A percentile compares a stretch with the other conserved stretches of the same genome.
Conservation (phyloP, 805 yeast genomes). For the Brettanomyces nanus region DNA sequence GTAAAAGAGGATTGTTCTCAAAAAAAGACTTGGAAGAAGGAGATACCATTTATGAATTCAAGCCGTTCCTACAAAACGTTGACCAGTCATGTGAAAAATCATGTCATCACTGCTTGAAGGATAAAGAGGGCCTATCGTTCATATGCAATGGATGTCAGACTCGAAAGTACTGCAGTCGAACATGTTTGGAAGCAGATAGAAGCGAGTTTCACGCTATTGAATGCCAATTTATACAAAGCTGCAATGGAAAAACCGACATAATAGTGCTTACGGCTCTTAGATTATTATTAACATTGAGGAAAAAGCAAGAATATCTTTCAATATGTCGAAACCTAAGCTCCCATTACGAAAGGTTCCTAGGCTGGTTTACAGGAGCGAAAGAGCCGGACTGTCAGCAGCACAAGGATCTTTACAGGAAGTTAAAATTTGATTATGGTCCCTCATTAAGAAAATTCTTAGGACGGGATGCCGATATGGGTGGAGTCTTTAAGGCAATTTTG, state of each 20-base stretch:
- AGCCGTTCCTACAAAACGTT: constrained; percentile 6
- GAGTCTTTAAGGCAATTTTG: constrained; percentile 12
- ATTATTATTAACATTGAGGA: neutral
- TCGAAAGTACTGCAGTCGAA: neutral
- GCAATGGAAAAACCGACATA: neutral
- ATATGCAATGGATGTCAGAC: neutral
- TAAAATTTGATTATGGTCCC: constrained; percentile 10
- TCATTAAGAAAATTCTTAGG: constrained; percentile 6
- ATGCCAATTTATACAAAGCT: neutral
- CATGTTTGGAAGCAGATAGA: constrained; percentile 1
- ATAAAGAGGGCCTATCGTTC: no score
- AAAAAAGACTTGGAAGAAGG: constrained; percentile 5
- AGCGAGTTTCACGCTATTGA: neutral
- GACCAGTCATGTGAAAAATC: constrained; percentile 2
- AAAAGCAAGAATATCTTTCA: neutral
- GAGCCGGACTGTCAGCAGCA: constrained; percentile 10
- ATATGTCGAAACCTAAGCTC: constrained; percentile 15
- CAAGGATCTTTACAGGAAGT: constrained; percentile 8
- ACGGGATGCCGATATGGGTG: constrained; percentile 5
- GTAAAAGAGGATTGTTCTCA: constrained; percentile 5
- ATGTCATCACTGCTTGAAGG: constrained; percentile 10
- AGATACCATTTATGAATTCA: constrained; percentile 4
- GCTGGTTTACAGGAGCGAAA: constrained; percentile 1
- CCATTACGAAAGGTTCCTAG: constrained; percentile 12
- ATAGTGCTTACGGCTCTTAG: neutral